Conservation (phyloP, 805 yeast species). For the Starmerella apis region DNA sequence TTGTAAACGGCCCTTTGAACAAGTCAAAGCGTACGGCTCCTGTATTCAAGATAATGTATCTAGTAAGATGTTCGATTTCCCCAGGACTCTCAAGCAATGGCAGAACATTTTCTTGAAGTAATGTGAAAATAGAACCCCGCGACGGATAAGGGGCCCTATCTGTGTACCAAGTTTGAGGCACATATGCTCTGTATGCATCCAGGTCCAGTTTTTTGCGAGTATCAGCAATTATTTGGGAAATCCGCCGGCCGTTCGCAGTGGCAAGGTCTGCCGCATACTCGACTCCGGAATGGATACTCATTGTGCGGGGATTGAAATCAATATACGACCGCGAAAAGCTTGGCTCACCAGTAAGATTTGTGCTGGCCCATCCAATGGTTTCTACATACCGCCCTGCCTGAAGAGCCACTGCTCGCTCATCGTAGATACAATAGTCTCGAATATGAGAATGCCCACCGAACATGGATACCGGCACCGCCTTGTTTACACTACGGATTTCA, state of each 20-base stretch:
- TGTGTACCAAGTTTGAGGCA: constrained; percentile 55
- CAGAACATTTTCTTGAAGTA: constrained; percentile 49
- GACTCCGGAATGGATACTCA: constrained; percentile 42
- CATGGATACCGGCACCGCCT: constrained; percentile 58
- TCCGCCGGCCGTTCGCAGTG: constrained; percentile 32
- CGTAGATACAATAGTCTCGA: constrained; percentile 65
- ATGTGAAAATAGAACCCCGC: constrained; percentile 44
- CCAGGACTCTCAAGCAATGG: constrained; percentile 32
- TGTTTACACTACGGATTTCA: constrained; percentile 47
- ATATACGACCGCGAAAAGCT: constrained; percentile 54
- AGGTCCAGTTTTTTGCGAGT: constrained; percentile 44
- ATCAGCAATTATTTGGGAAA: constrained; percentile 31
- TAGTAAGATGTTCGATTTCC: constrained; percentile 25
- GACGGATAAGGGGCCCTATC: constrained; percentile 56
- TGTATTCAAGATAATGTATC: constrained; percentile 62
- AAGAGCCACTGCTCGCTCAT: constrained; percentile 54
- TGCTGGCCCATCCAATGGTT: constrained; percentile 72
- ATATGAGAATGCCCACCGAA: constrained; percentile 93
- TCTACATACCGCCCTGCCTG: constrained; percentile 89
- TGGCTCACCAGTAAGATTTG: constrained; percentile 32
- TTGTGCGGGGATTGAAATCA: constrained; percentile 68
- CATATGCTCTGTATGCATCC: constrained; percentile 48
- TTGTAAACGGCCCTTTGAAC: constrained; percentile 71
- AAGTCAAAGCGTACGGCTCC: constrained; percentile 82
- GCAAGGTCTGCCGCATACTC: constrained; percentile 32